Percentiles rank a stretch among this genome's conserved stretches.
Evolutionary conservation across 306 rosid species (phyloP).

Genomic region (Begonia loranthoides): DNA sequence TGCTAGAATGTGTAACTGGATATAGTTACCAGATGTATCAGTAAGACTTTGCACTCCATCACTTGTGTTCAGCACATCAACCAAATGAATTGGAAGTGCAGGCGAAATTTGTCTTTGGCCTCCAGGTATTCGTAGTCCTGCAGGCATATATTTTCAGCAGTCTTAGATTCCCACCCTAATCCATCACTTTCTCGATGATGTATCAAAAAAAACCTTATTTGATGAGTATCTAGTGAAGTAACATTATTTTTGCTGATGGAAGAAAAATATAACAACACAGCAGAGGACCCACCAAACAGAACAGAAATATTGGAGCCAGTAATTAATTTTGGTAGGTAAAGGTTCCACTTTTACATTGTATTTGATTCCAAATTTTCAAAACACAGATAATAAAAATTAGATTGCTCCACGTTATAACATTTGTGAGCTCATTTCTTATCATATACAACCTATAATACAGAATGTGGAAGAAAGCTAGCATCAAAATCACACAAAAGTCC

Average conservation of each 20-base stretch:
- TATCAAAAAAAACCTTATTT: too few species aligned
- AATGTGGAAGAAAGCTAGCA: neutral
- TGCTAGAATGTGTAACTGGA: constrained; percentile 15
- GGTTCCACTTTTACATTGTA: neutral
- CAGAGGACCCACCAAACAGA: neutral
- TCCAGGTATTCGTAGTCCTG: constrained; percentile 55
- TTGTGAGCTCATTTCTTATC: too few species aligned
- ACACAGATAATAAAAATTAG: too few species aligned
- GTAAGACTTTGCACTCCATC: constrained; percentile 45
- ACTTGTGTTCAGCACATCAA: constrained; percentile 45
- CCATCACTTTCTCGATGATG: neutral
- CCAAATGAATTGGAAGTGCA: constrained; percentile 77
- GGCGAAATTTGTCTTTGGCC: constrained; percentile 74
- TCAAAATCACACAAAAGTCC: neutral
- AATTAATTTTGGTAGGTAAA: neutral
- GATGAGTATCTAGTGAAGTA: too few species aligned
- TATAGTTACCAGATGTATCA: constrained; percentile 38
- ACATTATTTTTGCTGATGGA: neutral
- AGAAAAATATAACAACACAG: neutral
- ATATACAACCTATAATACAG: neutral
- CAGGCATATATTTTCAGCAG: constrained; percentile 9
- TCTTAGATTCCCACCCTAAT: constrained; percentile 6
- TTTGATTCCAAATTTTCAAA: neutral
- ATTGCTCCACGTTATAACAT: too few species aligned
- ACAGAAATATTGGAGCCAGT: neutral